Base-by-base conservation (phyloP, 2,329 filamentous ascomycete species). In the Neonectria coccinea region DNA sequence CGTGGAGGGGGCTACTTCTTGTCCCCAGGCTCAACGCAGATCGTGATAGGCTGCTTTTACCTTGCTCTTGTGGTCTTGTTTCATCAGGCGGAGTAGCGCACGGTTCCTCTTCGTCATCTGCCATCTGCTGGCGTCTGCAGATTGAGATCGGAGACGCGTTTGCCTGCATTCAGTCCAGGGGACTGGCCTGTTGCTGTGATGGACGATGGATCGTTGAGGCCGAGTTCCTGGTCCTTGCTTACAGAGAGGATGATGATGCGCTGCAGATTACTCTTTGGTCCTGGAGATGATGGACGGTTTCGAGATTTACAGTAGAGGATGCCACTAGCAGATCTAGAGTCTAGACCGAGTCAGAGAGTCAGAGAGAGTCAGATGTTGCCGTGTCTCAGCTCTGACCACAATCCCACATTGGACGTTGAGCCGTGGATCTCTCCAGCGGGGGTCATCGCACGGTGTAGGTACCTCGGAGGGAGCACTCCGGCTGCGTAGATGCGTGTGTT, bases 361-460 rank as follows among this genome's bases (percentile, higher is more conserved):
- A 12, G 31, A 29, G 29, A 29, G 29, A 39, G 36, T 50, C 45
- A 56, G 44, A n/a, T 33, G 22, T 55, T 14, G 42, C 31, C 31
- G 33, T 56, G 52, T 62, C 59, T 62, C 59, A 62, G 59, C 59
- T 51, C 59, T 41, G 47, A n/a, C 59, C 33, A 44, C 36, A 62
- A 39, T 36, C 25, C 52, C 52, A 51, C 16, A 18, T 51, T 56
- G 16, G 18, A 44, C n/a, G 51, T 52, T 22, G 29, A 41, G 18
- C 20, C 25, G 16, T 20, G 31, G 16, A 8, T 16, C 25, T 12
- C 39, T 45, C 27, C 27, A 27, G 50, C 12, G n/a, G 16, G n/a
- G 6, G 8, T 18, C n/a, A 42, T 4, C n/a, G 10, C 39, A 36
- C 33, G 12, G 33, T 36, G 33, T 12, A 36, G 12, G 33, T 36